Evolutionary conservation across 495 filamentous ascomycete species (phyloP).

Genomic region (Xylaria flabelliformis): DNA sequence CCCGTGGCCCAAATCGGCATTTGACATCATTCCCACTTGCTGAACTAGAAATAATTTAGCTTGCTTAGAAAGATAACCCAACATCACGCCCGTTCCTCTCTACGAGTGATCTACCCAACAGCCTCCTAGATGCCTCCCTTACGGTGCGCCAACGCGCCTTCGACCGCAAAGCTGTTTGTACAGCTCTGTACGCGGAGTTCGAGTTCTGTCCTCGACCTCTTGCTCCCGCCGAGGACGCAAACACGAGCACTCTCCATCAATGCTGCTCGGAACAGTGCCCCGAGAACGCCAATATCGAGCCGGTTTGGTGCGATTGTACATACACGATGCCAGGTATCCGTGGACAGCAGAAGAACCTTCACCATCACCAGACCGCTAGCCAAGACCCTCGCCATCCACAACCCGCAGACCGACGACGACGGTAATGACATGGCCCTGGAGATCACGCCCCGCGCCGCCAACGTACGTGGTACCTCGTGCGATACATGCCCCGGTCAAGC

Average conservation of each 20-base stretch:
- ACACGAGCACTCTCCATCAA: constrained; percentile 27
- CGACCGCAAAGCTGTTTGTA: constrained; percentile 47
- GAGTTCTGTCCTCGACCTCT: constrained; percentile 46
- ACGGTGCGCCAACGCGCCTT: constrained; percentile 46
- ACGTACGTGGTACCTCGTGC: constrained; percentile 59
- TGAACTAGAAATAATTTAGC: constrained; percentile 20
- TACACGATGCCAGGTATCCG: background rate
- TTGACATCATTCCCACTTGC: constrained; percentile 50
- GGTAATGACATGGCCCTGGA: constrained; percentile 81
- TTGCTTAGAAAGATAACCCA: constrained; percentile 36
- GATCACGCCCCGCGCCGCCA: constrained; percentile 81
- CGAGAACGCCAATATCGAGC: constrained; percentile 19
- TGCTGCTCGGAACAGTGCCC: constrained; percentile 15
- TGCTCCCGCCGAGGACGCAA: constrained; percentile 38
- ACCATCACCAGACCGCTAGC: constrained; percentile 38
- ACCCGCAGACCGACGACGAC: constrained; percentile 74
- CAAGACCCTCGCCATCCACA: constrained; percentile 56
- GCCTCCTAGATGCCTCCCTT: constrained; percentile 42
- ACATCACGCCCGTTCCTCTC: background rate
- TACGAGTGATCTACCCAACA: background rate
- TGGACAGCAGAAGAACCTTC: constrained; percentile 32
- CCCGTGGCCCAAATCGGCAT: constrained; percentile 19
- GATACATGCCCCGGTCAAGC: background rate
- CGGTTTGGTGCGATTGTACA: background rate
- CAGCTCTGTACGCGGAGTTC: constrained; percentile 43